These are phyloP conservation scores for Zostera marina DNA, from an alignment of 116 monocot species.

Conservation along the genomic window DNA sequence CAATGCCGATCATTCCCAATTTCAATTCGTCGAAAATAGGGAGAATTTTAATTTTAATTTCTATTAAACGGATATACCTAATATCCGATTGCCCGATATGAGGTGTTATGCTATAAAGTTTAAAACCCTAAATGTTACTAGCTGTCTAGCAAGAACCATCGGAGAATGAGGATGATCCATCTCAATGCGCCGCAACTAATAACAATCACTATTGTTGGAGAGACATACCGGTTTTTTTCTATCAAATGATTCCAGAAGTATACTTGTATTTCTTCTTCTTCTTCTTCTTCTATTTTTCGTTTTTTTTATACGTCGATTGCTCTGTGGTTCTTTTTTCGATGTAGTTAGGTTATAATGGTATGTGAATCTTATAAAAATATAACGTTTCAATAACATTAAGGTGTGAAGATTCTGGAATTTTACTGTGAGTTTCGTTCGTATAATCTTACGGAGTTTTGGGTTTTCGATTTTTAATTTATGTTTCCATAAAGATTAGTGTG, in stretches of 20 bases:
- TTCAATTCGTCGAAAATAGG: too few relatives aligned
- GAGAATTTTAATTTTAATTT: too few relatives aligned
- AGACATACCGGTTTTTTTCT: conserved; percentile 74
- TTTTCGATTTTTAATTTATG: not conserved
- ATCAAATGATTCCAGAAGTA: conserved; percentile 82
- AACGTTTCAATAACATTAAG: too few relatives aligned
- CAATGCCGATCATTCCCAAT: too few relatives aligned
- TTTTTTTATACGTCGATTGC: not conserved
- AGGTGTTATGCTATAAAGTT: not conserved
- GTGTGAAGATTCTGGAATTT: not conserved
- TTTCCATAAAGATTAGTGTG: not conserved
- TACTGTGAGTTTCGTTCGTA: not conserved
- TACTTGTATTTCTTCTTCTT: conserved; percentile 31
- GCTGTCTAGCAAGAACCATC: too few relatives aligned
- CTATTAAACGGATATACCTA: too few relatives aligned
- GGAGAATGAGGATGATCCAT: conserved; percentile 18
- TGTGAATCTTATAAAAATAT: too few relatives aligned
- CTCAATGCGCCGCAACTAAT: conserved; percentile 22
- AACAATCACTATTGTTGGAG: conserved; percentile 86
- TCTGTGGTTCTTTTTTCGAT: not conserved
- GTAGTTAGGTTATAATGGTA: not conserved
- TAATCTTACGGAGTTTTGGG: too few relatives aligned
- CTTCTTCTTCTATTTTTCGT: not conserved
- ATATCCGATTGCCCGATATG: too few relatives aligned
- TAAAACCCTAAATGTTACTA: too few relatives aligned